Evolutionary conservation across 2,329 filamentous ascomycete genomes (phyloP).

Genomic region (Colletotrichum melonis): DNA sequence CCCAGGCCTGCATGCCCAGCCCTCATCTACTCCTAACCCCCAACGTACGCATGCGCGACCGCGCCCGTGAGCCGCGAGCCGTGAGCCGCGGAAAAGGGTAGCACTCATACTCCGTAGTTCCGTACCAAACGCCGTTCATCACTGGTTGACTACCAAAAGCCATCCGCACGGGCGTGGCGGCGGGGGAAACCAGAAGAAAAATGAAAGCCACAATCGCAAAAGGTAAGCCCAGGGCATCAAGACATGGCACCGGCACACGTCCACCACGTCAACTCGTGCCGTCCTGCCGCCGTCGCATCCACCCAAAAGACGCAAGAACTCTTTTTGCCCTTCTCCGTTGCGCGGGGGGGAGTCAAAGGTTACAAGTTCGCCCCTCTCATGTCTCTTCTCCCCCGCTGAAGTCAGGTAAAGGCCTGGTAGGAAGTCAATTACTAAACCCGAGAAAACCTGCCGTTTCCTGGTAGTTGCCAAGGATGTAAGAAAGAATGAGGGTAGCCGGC

Average conservation of each 20-base stretch:
- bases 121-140: not conserved
- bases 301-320: not conserved
- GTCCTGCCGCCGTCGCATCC: not conserved
- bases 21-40: too few relatives aligned
- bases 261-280: not conserved
- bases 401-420: too few relatives aligned
- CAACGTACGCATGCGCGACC: not conserved
- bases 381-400: not conserved
- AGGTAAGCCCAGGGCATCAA: too few relatives aligned
- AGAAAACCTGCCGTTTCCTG: not conserved
- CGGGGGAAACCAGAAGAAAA: too few relatives aligned
- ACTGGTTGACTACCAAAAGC: not conserved
- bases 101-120: not conserved
- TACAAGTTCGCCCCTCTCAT: too few relatives aligned
- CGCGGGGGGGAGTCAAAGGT: too few relatives aligned
- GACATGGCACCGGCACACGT: slow-evolving; percentile 1
- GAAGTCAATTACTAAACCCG: not conserved
- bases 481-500: too few relatives aligned
- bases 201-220: not conserved
- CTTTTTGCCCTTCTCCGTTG: not conserved
- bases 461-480: not conserved
- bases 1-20: too few relatives aligned
- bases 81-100: not conserved
- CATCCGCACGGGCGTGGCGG: not conserved
- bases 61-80: too few relatives aligned